Evolutionary conservation across 139 green algal genomes (phyloP), one percentile per base, ranked within the genome.

Genomic region (Chlorella sp.): DNA sequence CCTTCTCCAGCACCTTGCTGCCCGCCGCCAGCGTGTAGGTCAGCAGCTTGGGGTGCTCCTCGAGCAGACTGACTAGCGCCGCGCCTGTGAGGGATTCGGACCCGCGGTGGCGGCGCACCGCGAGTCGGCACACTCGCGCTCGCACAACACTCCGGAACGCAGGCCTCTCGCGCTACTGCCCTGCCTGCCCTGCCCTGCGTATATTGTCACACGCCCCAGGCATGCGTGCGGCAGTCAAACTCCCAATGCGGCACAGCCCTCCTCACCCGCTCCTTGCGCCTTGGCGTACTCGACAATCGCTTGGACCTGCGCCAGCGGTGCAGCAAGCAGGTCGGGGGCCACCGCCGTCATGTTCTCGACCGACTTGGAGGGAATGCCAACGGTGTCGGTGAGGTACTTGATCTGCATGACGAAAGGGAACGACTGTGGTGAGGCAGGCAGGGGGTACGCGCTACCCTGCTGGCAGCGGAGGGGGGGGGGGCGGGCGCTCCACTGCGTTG

Each of bases 311-410:
- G n/a, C n/a, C n/a, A n/a, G n/a, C n/a, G n/a, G n/a, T n/a, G n/a
- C n/a, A n/a, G n/a, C n/a, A n/a, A n/a, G n/a, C n/a, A n/a, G n/a
- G n/a, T n/a, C n/a, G n/a, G n/a, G n/a, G n/a, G n/a, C n/a, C n/a
- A 73, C 72, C 27, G 65, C 56, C 4, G 58, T 63, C 79, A 84
- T 84, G 48, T 84, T 84, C 59, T 80, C 74, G 45, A 84, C 71
- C 8, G 11, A 19, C 14, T 48, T 43, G 12, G 41, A 55, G 2
- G 60, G 48, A 17, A 84, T 74, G 60, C 64, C 64, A 17, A 84
- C 41, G 27, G 12, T 14, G 45, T 71, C 61, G 8, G 23, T 62
- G 23, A 82, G 62, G 63, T 73, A 82, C 25, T 33, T 45, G 9
- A 82, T 65, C 74, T 80, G 74, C 40, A 68, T 1, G 6, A 15